Percentiles rank a stretch among this genome's conserved stretches.
Evolutionary conservation across 2,329 filamentous ascomycete genomes (phyloP).

Genomic region (Trichoderma afroharzianum): DNA sequence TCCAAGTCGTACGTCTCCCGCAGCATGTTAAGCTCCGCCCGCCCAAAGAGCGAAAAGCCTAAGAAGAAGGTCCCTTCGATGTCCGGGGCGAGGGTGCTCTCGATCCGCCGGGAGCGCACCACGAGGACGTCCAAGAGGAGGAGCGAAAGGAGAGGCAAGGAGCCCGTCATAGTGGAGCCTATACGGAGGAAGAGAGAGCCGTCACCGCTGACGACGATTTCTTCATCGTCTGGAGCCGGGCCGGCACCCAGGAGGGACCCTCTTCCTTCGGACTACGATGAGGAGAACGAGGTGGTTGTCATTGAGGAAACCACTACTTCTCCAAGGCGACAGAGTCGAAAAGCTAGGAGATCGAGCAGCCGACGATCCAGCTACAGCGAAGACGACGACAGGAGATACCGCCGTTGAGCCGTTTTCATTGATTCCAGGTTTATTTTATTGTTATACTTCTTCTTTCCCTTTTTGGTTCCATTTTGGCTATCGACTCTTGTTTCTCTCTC

Average conservation of each 20-base stretch:
- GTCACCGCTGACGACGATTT: conserved; percentile 26
- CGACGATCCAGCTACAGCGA: conserved; percentile 19
- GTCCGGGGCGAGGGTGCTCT: conserved; percentile 14
- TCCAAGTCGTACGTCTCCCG: conserved; percentile 14
- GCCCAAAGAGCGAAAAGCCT: conserved; percentile 10
- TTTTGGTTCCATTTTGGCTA: neutral
- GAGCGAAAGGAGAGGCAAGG: neutral
- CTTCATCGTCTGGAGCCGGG: neutral
- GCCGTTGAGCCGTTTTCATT: neutral
- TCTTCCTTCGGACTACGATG: conserved; percentile 28
- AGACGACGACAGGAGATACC: conserved; percentile 13
- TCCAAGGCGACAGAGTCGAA: conserved; percentile 24
- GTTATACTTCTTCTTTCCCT: neutral
- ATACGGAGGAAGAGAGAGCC: conserved; percentile 15
- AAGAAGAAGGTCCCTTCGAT: conserved; percentile 10
- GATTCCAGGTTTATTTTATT: neutral
- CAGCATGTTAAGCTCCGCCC: conserved; percentile 20
- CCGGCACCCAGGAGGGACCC: neutral
- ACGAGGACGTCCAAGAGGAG: conserved; percentile 30
- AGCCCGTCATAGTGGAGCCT: conserved; percentile 22
- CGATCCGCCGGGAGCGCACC: conserved; percentile 18
- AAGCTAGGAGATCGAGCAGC: conserved; percentile 24
- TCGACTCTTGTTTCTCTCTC: neutral
- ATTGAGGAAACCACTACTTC: conserved; percentile 33
- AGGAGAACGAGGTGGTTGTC: conserved; percentile 39